phyloP scores from a whole-genome alignment of 2,329 filamentous ascomycete species.

The Neofusicoccum cordaticola region DNA sequence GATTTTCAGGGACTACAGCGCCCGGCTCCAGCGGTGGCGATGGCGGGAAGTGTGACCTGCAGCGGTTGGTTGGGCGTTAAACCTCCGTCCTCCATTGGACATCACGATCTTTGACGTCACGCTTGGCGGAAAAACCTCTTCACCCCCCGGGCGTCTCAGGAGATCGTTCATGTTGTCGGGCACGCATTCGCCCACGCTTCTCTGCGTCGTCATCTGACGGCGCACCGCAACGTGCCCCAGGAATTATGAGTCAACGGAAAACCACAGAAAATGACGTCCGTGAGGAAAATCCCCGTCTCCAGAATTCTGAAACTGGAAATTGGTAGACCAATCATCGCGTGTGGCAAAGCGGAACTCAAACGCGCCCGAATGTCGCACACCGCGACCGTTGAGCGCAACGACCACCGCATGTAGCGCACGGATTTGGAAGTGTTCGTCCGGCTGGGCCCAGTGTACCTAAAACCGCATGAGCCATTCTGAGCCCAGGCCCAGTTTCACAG shows the following conservation, averaged over 20 bases:
- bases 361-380: neutral
- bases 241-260: neutral
- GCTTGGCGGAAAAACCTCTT: neutral
- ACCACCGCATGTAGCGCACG: neutral
- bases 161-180: neutral
- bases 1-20: conserved; percentile 11
- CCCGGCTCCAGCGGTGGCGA: conserved; percentile 4
- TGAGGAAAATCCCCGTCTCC: neutral
- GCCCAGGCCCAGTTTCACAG: neutral
- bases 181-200: neutral
- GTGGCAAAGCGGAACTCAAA: neutral
- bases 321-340: conserved; percentile 2
- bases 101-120: conserved; percentile 11
- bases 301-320: conserved; percentile 10
- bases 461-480: neutral
- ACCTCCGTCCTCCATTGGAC: conserved; percentile 3
- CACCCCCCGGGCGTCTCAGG: neutral
- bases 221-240: neutral
- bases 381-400: conserved; percentile 1
- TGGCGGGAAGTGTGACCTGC: conserved; percentile 2
- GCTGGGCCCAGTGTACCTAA: neutral
- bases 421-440: conserved; percentile 5
- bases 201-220: conserved; percentile 1
- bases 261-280: neutral
- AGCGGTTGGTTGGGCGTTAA: neutral